A percentile compares a stretch with the other conserved stretches of the same genome.
These are phyloP conservation scores for Apiotrichum mycotoxinovorans DNA, from an alignment of 1,284 basidiomycete genomes.

Conservation along the genomic window DNA sequence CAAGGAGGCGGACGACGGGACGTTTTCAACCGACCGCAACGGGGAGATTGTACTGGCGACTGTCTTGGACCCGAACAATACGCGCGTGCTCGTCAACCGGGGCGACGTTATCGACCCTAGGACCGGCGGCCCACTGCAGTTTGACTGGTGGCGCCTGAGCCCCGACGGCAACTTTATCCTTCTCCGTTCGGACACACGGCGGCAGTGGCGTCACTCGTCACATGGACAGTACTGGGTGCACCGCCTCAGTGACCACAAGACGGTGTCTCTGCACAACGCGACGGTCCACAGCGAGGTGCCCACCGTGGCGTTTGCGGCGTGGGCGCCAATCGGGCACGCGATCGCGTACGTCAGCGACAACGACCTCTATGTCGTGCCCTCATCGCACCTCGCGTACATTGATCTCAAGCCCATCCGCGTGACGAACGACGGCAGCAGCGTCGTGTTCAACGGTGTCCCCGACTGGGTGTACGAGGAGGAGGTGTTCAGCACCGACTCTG, in stretches of 20 bases:
- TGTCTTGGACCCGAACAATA: constrained; percentile 56
- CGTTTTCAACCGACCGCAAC: constrained; percentile 63
- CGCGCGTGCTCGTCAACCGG: constrained; percentile 35
- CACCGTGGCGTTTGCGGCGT: constrained; percentile 69
- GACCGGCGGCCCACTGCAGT: constrained; percentile 57
- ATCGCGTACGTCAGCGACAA: constrained; percentile 79
- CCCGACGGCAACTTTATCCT: constrained; percentile 83
- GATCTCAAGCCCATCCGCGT: constrained; percentile 58
- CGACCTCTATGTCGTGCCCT: constrained; percentile 75
- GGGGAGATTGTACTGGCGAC: constrained; percentile 71
- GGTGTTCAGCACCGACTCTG: constrained; percentile 66
- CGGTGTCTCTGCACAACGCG: constrained; percentile 65
- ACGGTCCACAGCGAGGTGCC: constrained; percentile 43
- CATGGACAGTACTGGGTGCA: constrained; percentile 85
- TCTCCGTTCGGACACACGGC: constrained; percentile 66
- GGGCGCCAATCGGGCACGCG: constrained; percentile 75
- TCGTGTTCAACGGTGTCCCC: constrained; percentile 88
- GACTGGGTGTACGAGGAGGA: constrained; percentile 99
- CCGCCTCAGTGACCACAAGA: constrained; percentile 61
- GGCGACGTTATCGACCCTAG: constrained; percentile 28
- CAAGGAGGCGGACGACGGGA: constrained; percentile 86
- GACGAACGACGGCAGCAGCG: constrained; percentile 74
- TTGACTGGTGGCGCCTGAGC: constrained; percentile 70
- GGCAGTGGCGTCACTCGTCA: constrained; percentile 91
- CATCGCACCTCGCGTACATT: constrained; percentile 18